Percentiles rank a stretch among this genome's conserved stretches.
phyloP scores from a whole-genome alignment of 2,329 filamentous ascomycete species.

The Aspergillus clavatus region DNA sequence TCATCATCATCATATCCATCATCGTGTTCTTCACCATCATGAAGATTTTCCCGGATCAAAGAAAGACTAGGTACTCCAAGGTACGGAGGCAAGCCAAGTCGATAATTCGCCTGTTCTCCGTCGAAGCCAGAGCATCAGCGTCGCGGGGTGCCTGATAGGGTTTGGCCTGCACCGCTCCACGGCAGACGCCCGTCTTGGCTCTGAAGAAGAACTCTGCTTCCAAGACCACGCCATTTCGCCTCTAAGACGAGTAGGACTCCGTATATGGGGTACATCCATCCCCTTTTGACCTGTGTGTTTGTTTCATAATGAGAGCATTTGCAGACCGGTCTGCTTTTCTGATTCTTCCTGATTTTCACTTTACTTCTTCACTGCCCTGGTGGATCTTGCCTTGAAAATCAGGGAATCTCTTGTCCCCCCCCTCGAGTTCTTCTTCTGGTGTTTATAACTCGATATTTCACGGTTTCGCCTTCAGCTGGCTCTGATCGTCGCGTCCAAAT shows the following conservation, averaged over 20 bases:
- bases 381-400: background rate
- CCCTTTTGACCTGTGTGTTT: background rate
- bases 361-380: background rate
- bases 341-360: background rate
- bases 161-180: too few species aligned
- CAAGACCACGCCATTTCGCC: conserved; percentile 12
- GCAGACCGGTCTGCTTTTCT: background rate
- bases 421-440: conserved; percentile 1
- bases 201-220: conserved; percentile 5
- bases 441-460: conserved; percentile 2
- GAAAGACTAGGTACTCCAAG: background rate
- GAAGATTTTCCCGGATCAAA: background rate
- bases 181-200: conserved; percentile 11
- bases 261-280: background rate
- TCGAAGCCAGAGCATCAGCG: background rate
- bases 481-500: conserved; percentile 7
- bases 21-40: background rate
- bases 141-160: background rate
- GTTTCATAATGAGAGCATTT: conserved; percentile 3
- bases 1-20: background rate
- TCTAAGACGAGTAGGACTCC: background rate
- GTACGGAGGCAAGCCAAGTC: background rate
- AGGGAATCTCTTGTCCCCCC: conserved; percentile 1
- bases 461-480: conserved; percentile 9
- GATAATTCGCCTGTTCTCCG: background rate